Evolutionary conservation across 169 alveolate species (phyloP).

Genomic region (Babesia gibsoni): DNA sequence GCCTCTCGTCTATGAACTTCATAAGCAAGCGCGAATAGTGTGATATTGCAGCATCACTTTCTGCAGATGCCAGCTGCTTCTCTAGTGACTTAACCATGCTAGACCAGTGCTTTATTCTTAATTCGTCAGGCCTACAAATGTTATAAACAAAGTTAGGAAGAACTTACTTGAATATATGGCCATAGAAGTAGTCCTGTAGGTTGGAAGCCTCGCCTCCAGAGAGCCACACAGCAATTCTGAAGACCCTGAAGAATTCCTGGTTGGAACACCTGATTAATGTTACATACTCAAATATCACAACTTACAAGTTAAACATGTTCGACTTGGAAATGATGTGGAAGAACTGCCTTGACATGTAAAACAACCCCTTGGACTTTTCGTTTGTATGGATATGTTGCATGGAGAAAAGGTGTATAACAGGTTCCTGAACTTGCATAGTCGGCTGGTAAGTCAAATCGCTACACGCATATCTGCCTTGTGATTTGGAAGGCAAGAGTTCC

Average conservation of each 20-base stretch:
- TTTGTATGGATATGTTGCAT: not conserved
- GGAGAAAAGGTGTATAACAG: slow-evolving; percentile 19
- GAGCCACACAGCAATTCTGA: slow-evolving; percentile 52
- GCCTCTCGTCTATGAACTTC: slow-evolving; percentile 1
- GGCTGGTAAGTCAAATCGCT: slow-evolving; percentile 6
- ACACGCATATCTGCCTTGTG: not conserved
- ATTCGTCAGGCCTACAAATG: slow-evolving; percentile 42
- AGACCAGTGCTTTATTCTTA: slow-evolving; percentile 44
- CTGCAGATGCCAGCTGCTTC: slow-evolving; percentile 28
- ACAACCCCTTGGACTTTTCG: slow-evolving; percentile 11
- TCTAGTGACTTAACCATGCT: slow-evolving; percentile 47
- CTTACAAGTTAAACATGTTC: slow-evolving; percentile 51
- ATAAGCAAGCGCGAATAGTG: slow-evolving; percentile 36
- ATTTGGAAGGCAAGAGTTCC: slow-evolving; percentile 30
- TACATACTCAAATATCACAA: not conserved
- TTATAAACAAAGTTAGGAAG: not conserved
- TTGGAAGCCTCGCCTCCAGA: slow-evolving; percentile 49
- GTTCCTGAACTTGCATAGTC: slow-evolving; percentile 5
- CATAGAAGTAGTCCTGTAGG: slow-evolving; percentile 53
- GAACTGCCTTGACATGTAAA: slow-evolving; percentile 26
- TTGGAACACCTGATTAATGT: slow-evolving; percentile 35
- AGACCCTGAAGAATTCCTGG: slow-evolving; percentile 45
- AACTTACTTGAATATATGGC: slow-evolving; percentile 61
- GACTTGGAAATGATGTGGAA: slow-evolving; percentile 32
- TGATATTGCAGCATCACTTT: slow-evolving; percentile 32